phyloP scores from a whole-genome alignment of 2,329 filamentous ascomycete species.

The Drechmeria coniospora region DNA sequence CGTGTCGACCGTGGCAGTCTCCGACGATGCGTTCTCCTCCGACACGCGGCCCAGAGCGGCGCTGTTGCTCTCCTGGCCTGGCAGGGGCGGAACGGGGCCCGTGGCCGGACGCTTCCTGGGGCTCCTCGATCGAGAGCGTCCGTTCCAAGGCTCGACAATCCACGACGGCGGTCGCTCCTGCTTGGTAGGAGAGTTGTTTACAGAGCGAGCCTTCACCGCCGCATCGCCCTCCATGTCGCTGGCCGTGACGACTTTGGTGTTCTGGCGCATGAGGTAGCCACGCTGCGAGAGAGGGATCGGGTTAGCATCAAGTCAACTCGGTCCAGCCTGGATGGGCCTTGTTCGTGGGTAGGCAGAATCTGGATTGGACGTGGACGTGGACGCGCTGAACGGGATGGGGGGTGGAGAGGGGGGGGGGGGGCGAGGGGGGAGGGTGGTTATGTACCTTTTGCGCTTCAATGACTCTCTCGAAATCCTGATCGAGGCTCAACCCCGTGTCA shows the following conservation, averaged over 20 bases:
- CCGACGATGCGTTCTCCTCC: constrained; percentile 49
- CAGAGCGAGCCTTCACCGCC: constrained; percentile 39
- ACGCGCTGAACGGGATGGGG: too few species aligned
- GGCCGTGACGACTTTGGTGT: constrained; percentile 93
- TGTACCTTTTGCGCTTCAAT: constrained; percentile 93
- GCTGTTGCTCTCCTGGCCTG: constrained; percentile 74
- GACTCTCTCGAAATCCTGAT: constrained; percentile 85
- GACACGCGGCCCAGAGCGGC: constrained; percentile 47
- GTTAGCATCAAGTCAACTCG: constrained; percentile 41
- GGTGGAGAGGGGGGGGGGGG: constrained; percentile 9
- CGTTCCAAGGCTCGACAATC: constrained; percentile 96
- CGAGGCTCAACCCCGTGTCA: constrained; percentile 72
- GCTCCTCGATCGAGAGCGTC: constrained; percentile 52
- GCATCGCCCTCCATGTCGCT: constrained; percentile 56
- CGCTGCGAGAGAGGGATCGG: constrained; percentile 55
- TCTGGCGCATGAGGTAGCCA: constrained; percentile 96
- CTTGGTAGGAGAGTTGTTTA: constrained; percentile 55
- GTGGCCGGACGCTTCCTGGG: constrained; percentile 36
- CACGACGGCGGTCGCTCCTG: constrained; percentile 76
- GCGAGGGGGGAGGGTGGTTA: constrained; percentile 8
- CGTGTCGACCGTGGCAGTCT: constrained; percentile 53
- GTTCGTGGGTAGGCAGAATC: too few species aligned
- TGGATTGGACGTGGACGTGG: too few species aligned
- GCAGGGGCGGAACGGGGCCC: constrained; percentile 65
- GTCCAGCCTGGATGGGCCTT: too few species aligned